These are phyloP conservation scores for Balansia obtecta DNA, from an alignment of 2,329 filamentous ascomycete species.

Conservation along the genomic window DNA sequence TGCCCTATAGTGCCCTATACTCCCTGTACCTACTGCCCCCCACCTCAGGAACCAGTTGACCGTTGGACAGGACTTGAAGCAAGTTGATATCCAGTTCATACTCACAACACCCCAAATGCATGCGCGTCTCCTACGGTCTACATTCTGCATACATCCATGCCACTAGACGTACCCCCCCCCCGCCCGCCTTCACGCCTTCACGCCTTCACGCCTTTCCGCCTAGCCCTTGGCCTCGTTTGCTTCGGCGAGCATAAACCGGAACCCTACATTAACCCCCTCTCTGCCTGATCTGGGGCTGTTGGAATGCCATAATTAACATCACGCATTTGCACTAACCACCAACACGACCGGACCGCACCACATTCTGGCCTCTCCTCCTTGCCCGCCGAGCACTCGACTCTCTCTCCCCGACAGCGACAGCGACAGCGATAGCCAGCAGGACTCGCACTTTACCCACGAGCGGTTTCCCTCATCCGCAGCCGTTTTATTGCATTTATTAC, in stretches of 20 bases:
- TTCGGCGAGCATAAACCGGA: not conserved
- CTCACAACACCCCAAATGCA: no score
- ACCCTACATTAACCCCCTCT: not conserved
- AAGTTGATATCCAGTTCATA: no score
- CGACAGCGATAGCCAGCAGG: slow-evolving; percentile 3
- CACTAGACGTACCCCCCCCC: no score
- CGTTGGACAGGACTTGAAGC: no score
- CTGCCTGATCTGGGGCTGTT: not conserved
- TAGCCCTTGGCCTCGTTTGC: not conserved
- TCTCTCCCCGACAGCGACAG: not conserved
- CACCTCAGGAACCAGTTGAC: no score
- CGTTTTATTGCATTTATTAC: slow-evolving; percentile 11
- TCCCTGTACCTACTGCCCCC: no score
- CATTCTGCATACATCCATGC: no score
- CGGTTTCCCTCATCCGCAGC: slow-evolving; percentile 3
- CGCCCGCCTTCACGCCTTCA: no score
- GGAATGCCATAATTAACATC: not conserved
- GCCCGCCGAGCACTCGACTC: not conserved
- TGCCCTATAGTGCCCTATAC: no score
- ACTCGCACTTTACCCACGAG: slow-evolving; percentile 1
- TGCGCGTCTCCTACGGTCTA: no score
- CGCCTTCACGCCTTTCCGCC: not conserved
- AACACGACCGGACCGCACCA: not conserved
- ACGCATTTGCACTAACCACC: not conserved
- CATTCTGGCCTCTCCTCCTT: not conserved